Evolutionary conservation across 2,329 filamentous ascomycete genomes (phyloP).

Genomic region (Ramularia endophylla): DNA sequence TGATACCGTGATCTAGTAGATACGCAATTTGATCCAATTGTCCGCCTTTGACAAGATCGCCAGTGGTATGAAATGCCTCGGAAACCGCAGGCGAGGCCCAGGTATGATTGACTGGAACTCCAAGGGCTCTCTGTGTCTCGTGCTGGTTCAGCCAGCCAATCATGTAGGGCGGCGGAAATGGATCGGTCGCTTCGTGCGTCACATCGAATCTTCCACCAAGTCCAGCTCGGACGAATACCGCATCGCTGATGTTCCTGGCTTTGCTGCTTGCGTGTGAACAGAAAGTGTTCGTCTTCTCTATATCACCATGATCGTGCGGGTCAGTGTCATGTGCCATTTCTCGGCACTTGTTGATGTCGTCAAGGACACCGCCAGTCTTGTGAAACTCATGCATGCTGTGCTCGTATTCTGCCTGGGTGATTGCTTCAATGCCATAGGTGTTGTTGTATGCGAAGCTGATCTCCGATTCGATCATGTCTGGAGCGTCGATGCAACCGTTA

Average conservation of each 20-base stretch:
- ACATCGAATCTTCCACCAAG: conserved; percentile 54
- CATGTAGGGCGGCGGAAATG: conserved; percentile 42
- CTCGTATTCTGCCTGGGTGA: conserved; percentile 42
- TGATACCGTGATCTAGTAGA: conserved; percentile 39
- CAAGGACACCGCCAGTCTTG: conserved; percentile 46
- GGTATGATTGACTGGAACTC: conserved; percentile 41
- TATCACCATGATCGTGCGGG: conserved; percentile 43
- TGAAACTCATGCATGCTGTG: conserved; percentile 40
- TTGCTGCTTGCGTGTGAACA: conserved; percentile 34
- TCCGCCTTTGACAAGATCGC: conserved; percentile 35
- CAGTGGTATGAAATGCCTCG: conserved; percentile 31
- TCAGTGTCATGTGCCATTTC: conserved; percentile 44
- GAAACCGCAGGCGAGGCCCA: conserved; percentile 37
- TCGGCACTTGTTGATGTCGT: conserved; percentile 49
- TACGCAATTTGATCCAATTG: conserved; percentile 36
- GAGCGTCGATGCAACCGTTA: conserved; percentile 52
- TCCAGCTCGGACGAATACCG: conserved; percentile 38
- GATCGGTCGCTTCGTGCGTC: conserved; percentile 32
- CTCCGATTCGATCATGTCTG: conserved; percentile 36
- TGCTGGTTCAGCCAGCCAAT: conserved; percentile 52
- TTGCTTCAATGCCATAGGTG: conserved; percentile 50
- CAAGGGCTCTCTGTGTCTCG: conserved; percentile 53
- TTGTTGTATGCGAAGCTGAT: conserved; percentile 47
- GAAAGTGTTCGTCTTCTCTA: conserved; percentile 28
- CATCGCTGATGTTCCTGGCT: conserved; percentile 37